Evolutionary conservation across 441 rosid genomes (phyloP).

Genomic region (Gossypium laxum): DNA sequence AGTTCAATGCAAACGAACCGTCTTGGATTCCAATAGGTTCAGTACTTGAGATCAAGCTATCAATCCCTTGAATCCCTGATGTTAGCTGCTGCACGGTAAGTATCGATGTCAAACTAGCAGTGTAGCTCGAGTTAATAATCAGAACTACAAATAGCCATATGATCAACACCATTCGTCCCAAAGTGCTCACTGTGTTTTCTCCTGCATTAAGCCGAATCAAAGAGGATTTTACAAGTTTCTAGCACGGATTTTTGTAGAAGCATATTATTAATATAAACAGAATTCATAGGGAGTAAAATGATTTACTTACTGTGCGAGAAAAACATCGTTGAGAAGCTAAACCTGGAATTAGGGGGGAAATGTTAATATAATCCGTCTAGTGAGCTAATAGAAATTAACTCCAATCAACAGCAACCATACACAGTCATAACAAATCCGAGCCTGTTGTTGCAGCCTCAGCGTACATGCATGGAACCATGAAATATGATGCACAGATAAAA

Average conservation of each 20-base stretch:
- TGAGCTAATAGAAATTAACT: not conserved
- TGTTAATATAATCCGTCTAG: conserved; percentile 12
- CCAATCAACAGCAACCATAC: not conserved
- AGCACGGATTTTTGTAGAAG: not conserved
- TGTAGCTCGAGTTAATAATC: conserved; percentile 93
- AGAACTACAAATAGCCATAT: conserved; percentile 86
- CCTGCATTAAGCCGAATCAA: conserved; percentile 37
- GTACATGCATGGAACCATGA: not conserved
- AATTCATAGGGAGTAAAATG: not conserved
- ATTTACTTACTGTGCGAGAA: conserved; percentile 77
- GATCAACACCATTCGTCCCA: conserved; percentile 80
- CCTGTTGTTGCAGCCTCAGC: not conserved
- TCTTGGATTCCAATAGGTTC: conserved; percentile 84
- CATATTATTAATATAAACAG: not conserved
- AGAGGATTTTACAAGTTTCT: conserved; percentile 10
- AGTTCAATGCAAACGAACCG: conserved; percentile 71
- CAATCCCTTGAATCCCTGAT: conserved; percentile 72
- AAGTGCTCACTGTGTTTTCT: conserved; percentile 77
- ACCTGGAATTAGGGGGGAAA: conserved; percentile 50
- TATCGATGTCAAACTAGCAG: conserved; percentile 90
- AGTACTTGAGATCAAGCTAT: conserved; percentile 46
- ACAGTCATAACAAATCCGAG: not conserved
- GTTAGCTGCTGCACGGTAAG: conserved; percentile 81
- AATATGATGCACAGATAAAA: not conserved
- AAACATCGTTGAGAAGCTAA: conserved; percentile 98